Evolutionary conservation across 73 alveolate genomes (phyloP).

Genomic region (Paramecium sexaurelia): DNA sequence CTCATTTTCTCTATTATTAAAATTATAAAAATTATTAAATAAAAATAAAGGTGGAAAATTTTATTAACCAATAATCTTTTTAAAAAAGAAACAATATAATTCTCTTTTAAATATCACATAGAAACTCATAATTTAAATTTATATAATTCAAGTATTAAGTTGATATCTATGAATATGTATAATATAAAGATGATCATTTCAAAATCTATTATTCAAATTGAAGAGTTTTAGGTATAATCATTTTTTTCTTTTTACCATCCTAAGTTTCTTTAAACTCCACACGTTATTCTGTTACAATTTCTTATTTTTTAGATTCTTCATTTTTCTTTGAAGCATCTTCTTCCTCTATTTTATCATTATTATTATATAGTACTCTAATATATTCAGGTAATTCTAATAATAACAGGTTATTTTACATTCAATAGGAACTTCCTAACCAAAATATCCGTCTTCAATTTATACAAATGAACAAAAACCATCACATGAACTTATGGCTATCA

Average conservation of each 20-base stretch:
- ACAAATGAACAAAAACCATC: slow-evolving; percentile 69
- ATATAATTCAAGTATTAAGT: neutral
- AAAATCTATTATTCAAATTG: neutral
- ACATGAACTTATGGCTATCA: slow-evolving; percentile 52
- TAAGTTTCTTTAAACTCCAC: neutral
- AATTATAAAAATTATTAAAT: neutral
- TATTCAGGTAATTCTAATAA: slow-evolving; percentile 53
- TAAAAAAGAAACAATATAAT: too few species aligned
- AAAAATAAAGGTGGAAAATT: neutral
- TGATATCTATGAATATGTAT: neutral
- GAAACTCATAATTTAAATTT: neutral
- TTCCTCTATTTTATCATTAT: neutral
- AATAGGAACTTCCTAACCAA: slow-evolving; percentile 40
- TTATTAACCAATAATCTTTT: neutral
- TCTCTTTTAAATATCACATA: too few species aligned
- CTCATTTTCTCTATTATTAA: neutral
- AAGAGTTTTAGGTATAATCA: neutral
- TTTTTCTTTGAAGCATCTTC: neutral
- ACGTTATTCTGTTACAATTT: neutral
- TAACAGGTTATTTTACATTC: neutral
- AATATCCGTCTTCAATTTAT: slow-evolving; percentile 33
- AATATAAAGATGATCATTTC: neutral
- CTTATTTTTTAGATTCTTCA: neutral
- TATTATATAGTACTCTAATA: neutral
- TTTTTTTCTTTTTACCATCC: slow-evolving; percentile 7